Evolutionary conservation across 1,284 basidiomycete genomes (phyloP).

Genomic region (Apiotrichum mycotoxinovorans): DNA sequence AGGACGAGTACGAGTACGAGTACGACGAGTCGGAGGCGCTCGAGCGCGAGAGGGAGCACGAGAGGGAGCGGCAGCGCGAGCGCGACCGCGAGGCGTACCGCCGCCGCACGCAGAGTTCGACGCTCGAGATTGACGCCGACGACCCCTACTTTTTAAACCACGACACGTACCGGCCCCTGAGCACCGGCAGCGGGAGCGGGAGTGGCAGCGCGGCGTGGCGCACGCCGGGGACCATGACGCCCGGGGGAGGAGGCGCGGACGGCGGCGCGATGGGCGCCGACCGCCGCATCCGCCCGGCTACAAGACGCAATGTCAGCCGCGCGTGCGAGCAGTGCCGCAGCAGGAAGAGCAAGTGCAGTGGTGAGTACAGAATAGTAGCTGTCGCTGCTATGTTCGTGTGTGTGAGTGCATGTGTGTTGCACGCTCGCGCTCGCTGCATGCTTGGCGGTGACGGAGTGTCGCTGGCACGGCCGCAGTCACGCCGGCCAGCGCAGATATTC

Average conservation of each 20-base stretch:
- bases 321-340: slow-evolving; percentile 12
- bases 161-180: neutral
- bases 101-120: neutral
- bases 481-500: too few species aligned
- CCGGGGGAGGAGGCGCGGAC: too few species aligned
- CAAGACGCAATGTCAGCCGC: slow-evolving; percentile 7
- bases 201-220: neutral
- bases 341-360: slow-evolving; percentile 9
- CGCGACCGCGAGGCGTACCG: neutral
- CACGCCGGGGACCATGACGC: neutral
- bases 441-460: too few species aligned
- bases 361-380: neutral
- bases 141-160: neutral
- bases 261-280: neutral
- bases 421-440: too few species aligned
- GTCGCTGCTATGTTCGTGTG: too few species aligned
- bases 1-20: neutral
- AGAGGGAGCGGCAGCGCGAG: neutral
- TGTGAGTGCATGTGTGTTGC: too few species aligned
- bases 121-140: neutral
- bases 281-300: neutral
- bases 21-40: neutral
- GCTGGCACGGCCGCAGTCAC: too few species aligned
- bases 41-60: neutral
- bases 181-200: neutral